Evolutionary conservation across 257 asterid species (phyloP).

Genomic region (Nyctanthes arbortristis): DNA sequence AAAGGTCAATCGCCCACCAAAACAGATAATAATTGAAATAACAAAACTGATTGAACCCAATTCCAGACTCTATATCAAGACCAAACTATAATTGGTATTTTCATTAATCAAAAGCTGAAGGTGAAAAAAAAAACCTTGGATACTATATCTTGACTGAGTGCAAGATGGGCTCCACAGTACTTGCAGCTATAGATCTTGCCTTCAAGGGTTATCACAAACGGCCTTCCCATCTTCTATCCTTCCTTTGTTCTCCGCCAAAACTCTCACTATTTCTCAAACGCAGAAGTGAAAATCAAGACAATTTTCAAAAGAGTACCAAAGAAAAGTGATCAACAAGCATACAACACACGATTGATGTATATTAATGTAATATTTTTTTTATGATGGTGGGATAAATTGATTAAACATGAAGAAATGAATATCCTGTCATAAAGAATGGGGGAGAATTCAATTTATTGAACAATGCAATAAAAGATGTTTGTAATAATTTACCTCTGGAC

Average conservation of each 20-base stretch:
- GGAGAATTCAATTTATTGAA: no score
- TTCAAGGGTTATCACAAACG: constrained; percentile 32
- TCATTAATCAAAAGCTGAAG: not conserved
- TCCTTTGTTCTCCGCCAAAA: no score
- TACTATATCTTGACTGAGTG: constrained; percentile 30
- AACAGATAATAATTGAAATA: not conserved
- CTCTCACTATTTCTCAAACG: not conserved
- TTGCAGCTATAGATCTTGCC: constrained; percentile 38
- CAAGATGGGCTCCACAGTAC: constrained; percentile 37
- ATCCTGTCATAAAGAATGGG: no score
- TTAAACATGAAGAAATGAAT: not conserved
- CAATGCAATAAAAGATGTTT: not conserved
- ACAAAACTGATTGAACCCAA: not conserved
- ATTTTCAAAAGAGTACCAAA: not conserved
- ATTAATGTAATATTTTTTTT: not conserved
- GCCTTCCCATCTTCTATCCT: constrained; percentile 29
- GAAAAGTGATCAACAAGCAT: not conserved
- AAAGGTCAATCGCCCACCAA: not conserved
- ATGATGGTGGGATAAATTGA: not conserved
- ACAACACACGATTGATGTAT: not conserved
- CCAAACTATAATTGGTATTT: not conserved
- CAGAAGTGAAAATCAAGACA: not conserved
- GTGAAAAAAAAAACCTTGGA: constrained; percentile 28
- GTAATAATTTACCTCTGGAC: not conserved
- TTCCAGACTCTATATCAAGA: not conserved